phyloP scores from a whole-genome alignment of 2,329 filamentous ascomycete genomes.

The Nemania abortiva region DNA sequence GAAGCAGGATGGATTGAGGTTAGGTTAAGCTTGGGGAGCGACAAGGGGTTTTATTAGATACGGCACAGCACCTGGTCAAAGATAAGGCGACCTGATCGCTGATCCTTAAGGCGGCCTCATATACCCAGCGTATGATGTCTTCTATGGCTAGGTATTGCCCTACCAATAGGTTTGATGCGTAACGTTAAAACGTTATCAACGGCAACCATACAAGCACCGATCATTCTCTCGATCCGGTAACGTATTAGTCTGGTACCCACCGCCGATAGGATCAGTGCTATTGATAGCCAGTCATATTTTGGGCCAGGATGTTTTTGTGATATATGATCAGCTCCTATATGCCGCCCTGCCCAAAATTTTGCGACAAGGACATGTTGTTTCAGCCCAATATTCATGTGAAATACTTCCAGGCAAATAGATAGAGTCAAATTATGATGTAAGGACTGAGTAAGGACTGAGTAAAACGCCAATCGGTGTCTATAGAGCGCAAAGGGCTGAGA shows the following conservation, averaged over 20 bases:
- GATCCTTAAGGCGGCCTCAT: background rate
- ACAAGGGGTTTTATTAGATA: conserved; percentile 18
- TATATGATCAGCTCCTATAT: conserved; percentile 9
- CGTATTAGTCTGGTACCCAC: conserved; percentile 5
- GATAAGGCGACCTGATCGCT: conserved; percentile 15
- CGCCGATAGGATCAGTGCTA: conserved; percentile 12
- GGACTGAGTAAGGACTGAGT: background rate
- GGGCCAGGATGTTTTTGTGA: conserved; percentile 8
- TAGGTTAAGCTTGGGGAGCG: conserved; percentile 24
- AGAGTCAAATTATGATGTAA: conserved; percentile 15
- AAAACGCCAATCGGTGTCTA: conserved; percentile 6
- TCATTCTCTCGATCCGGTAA: conserved; percentile 14
- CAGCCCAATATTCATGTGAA: background rate
- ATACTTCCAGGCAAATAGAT: background rate
- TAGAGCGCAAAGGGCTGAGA: conserved; percentile 11
- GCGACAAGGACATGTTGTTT: background rate
- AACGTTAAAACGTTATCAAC: conserved; percentile 5
- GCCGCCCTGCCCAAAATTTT: background rate
- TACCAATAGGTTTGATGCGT: conserved; percentile 1
- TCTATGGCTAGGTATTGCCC: background rate
- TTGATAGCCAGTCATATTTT: conserved; percentile 11
- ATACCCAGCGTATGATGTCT: background rate
- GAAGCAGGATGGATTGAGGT: conserved; percentile 10
- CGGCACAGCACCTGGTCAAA: conserved; percentile 2
- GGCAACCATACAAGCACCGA: conserved; percentile 5